Evolutionary conservation across 768 basidiomycete species (phyloP), one percentile per base, ranked within the genome.

Genomic region (Leccinum disarticulatum): DNA sequence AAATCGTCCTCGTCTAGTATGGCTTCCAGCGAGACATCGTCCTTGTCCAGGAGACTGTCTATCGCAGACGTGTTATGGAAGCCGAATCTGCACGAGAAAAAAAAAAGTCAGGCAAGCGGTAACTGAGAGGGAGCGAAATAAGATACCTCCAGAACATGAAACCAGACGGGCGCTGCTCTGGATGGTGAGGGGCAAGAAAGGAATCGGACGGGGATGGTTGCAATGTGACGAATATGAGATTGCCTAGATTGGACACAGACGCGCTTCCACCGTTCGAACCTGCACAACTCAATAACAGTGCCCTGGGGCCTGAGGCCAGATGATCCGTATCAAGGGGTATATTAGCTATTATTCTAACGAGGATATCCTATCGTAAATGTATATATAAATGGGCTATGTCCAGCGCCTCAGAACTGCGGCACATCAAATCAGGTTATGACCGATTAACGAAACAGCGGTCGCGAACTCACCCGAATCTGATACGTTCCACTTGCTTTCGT

Each of bases 1-100:
- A 98, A 80, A 72, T 98, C 95, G 70, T 93, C 89, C 76, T 97
- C 93, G 76, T 94, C 93, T 57, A 98, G 81, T 60, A 98, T 87
- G 46, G 91, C 87, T 73, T 97, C 95, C 46, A 98, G 84, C 52
- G 87, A 83, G 64, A 93, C 87, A 69, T 93, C 90, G 66, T 94
- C 92, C 77, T 92, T 88, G 81, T 93, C 89, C 61, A 97, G 84
- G 60, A 97, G 83, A 68, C 84, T 84, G 83, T 97, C 94, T 75
- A 97, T 93, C 60, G 88, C 81, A 56, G 91, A 93, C 56, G 87
- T 87, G 81, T 91, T 90, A 74, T 90, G 87, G 77, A 93, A 93
- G 67, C 90, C 91, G 79, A 94, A 94, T 87, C 92, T 94, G 28
- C 50, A 59, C 61, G 62, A 57, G 22, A 25, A 49, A 19, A 55